These are phyloP conservation scores for Penicillium taxi DNA, from an alignment of 495 filamentous ascomycete species.

Conservation along the genomic window DNA sequence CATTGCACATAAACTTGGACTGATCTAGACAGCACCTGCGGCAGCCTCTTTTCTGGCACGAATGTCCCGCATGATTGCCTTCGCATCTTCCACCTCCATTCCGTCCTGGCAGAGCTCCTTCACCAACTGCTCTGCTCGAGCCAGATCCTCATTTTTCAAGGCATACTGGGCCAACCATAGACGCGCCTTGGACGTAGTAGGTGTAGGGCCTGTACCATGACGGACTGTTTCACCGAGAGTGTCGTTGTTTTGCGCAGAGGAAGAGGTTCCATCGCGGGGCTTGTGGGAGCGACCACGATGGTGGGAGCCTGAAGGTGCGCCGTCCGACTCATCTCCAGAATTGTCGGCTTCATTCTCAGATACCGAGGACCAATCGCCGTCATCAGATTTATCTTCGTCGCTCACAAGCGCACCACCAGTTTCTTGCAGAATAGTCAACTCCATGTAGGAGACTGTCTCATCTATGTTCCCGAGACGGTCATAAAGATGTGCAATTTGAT, in stretches of 20 bases:
- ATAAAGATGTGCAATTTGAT: slow-evolving; percentile 85
- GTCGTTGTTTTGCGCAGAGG: slow-evolving; percentile 43
- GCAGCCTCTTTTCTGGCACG: slow-evolving; percentile 64
- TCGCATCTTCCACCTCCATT: slow-evolving; percentile 95
- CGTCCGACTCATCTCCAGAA: slow-evolving; percentile 37
- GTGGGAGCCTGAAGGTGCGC: slow-evolving; percentile 5
- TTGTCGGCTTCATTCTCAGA: slow-evolving; percentile 32
- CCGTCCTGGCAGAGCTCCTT: slow-evolving; percentile 93
- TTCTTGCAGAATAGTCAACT: slow-evolving; percentile 86
- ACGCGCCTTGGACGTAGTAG: slow-evolving; percentile 80
- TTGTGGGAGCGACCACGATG: slow-evolving; percentile 20
- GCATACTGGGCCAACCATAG: slow-evolving; percentile 89
- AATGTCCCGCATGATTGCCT: slow-evolving; percentile 85
- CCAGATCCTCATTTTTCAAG: slow-evolving; percentile 63
- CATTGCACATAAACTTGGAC: slow-evolving; percentile 2
- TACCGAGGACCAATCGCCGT: slow-evolving; percentile 20
- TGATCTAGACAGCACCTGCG: not conserved
- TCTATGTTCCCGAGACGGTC: slow-evolving; percentile 66
- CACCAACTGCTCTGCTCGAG: slow-evolving; percentile 69
- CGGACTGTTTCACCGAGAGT: slow-evolving; percentile 31
- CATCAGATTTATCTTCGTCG: slow-evolving; percentile 27
- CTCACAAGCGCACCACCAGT: slow-evolving; percentile 40
- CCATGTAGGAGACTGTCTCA: slow-evolving; percentile 88
- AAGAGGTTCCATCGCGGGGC: slow-evolving; percentile 17
- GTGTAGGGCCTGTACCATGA: slow-evolving; percentile 67